Conservation (phyloP, 2,329 filamentous ascomycete genomes). For the Diaporthe destruens region DNA sequence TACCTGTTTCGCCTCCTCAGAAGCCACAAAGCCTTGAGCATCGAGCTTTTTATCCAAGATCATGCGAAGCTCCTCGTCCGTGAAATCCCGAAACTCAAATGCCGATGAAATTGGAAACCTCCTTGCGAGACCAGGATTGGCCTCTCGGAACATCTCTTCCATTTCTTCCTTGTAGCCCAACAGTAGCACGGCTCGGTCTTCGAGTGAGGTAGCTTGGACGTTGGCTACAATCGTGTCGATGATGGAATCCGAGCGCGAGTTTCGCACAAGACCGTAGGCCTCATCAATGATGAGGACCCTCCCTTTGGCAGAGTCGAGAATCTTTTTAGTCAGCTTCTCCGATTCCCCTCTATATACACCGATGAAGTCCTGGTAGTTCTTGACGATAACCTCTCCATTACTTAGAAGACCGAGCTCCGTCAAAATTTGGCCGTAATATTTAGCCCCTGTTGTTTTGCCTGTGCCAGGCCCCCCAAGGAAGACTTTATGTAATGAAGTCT, state of each 20-base stretch:
- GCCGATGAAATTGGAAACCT: not conserved
- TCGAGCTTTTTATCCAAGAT: not conserved
- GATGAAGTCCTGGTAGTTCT: not conserved
- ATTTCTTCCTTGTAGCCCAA: not conserved
- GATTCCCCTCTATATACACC: fast-evolving
- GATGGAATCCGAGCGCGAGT: fast-evolving
- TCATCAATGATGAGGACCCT: slow-evolving; percentile 8
- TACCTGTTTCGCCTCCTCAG: not conserved
- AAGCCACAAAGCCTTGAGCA: not conserved
- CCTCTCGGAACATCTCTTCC: not conserved
- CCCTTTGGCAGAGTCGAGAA: not conserved
- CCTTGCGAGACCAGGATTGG: not conserved
- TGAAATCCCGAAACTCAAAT: not conserved
- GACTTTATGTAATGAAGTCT: not conserved
- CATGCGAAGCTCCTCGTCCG: not conserved
- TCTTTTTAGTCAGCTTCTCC: not conserved
- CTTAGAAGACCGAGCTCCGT: not conserved
- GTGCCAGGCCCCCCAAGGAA: not conserved
- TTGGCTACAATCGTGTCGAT: not conserved
- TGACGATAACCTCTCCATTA: not conserved
- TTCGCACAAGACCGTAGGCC: not conserved
- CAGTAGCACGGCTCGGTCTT: slow-evolving; percentile 4
- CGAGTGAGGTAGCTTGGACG: not conserved
- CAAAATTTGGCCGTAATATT: not conserved
- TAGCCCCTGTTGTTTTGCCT: slow-evolving; percentile 1